Conservation (phyloP, 2,329 filamentous ascomycete genomes). For the Aphanoascus verrucosus region DNA sequence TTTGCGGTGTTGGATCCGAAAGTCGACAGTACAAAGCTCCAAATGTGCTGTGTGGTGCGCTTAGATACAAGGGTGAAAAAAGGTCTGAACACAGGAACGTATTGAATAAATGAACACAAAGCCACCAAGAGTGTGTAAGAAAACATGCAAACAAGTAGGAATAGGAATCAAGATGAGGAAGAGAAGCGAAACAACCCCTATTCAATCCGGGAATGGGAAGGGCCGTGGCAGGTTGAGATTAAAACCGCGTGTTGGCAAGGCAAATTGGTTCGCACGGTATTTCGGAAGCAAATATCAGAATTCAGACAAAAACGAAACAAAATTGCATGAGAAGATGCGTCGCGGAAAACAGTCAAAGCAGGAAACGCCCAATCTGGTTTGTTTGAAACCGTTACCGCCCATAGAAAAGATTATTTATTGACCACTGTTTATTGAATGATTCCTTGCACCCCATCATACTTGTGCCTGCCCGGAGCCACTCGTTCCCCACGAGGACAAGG, state of each 20-base stretch:
- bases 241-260: background rate
- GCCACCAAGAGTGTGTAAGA: background rate
- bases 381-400: background rate
- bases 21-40: background rate
- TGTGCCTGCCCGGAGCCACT: background rate
- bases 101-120: background rate
- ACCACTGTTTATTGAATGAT: background rate
- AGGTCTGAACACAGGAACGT: background rate
- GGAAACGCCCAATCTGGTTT: background rate
- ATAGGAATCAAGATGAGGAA: background rate
- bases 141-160: background rate
- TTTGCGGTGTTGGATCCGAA: background rate
- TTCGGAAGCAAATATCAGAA: too few relatives aligned
- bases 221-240: background rate
- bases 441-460: background rate
- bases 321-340: background rate
- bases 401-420: background rate
- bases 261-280: background rate
- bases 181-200: background rate
- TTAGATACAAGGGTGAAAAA: background rate
- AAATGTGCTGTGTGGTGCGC: background rate
- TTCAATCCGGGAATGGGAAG: background rate
- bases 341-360: background rate
- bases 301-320: background rate
- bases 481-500: background rate